Conservation (phyloP, 768 basidiomycete genomes). For the Amylocystis lapponica region DNA sequence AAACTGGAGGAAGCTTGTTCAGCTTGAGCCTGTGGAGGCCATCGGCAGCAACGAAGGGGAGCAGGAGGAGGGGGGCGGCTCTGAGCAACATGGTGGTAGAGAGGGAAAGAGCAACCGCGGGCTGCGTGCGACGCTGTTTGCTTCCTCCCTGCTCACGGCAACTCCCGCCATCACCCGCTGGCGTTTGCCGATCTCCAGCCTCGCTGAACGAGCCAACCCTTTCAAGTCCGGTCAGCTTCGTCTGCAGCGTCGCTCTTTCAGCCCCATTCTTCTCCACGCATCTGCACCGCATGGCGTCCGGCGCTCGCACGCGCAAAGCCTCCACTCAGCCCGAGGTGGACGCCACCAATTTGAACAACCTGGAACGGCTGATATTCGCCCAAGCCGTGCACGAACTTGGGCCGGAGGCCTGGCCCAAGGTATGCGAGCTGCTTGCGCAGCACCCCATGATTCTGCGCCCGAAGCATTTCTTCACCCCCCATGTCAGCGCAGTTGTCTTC, state of each 20-base stretch:
- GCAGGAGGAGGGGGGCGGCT: constrained; percentile 38
- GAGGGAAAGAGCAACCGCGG: constrained; percentile 11
- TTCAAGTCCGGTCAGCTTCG: neutral
- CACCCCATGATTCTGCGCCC: constrained; percentile 67
- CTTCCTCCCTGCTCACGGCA: neutral
- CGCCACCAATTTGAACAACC: constrained; percentile 23
- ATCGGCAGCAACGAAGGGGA: constrained; percentile 43
- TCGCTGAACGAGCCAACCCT: neutral
- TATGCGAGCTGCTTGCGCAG: constrained; percentile 58
- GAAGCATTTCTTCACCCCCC: constrained; percentile 60
- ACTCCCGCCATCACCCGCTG: constrained; percentile 7
- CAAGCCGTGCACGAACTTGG: constrained; percentile 87
- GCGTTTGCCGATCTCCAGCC: neutral
- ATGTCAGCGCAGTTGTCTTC: constrained; percentile 38
- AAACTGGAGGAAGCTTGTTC: constrained; percentile 69
- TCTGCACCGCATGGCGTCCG: constrained; percentile 8
- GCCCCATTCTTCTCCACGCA: neutral
- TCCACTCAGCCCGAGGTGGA: constrained; percentile 8
- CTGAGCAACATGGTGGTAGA: constrained; percentile 34
- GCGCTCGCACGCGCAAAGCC: constrained; percentile 8
- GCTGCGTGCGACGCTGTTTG: constrained; percentile 1
- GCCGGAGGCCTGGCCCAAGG: constrained; percentile 56
- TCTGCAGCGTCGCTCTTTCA: neutral
- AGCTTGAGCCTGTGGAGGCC: constrained; percentile 84
- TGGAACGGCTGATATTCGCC: constrained; percentile 77